Evolutionary conservation across 1,139 yeast genomes (phyloP).

Genomic region (Candida mesenterica): DNA sequence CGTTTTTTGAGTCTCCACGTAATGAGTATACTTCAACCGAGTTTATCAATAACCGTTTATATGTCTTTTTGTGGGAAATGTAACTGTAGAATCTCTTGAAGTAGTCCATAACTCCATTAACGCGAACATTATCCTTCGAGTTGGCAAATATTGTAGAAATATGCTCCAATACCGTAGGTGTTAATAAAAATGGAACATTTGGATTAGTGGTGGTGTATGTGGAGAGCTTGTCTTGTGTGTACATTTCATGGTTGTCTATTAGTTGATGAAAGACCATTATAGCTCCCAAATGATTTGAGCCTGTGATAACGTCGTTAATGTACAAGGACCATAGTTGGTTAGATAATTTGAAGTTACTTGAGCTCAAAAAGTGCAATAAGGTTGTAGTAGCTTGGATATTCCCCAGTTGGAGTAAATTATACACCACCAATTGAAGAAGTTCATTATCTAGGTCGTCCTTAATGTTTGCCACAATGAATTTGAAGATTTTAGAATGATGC

Average conservation of each 20-base stretch:
- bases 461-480: conserved; percentile 8
- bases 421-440: conserved; percentile 22
- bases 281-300: conserved; percentile 33
- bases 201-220: conserved; percentile 19
- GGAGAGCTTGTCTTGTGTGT: conserved; percentile 18
- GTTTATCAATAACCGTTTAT: conserved; percentile 26
- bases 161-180: conserved; percentile 24
- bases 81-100: conserved; percentile 42
- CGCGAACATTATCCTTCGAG: conserved; percentile 25
- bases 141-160: conserved; percentile 30
- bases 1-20: conserved; percentile 20
- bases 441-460: conserved; percentile 6
- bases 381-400: conserved; percentile 23
- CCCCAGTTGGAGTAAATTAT: conserved; percentile 17
- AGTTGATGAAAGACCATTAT: conserved; percentile 36
- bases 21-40: conserved; percentile 34
- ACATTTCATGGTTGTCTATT: conserved; percentile 25
- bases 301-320: conserved; percentile 25
- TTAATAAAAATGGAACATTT: conserved; percentile 32
- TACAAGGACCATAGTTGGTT: conserved; percentile 39
- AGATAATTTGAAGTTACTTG: conserved; percentile 22
- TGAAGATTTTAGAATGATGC: conserved; percentile 8
- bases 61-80: conserved; percentile 27
- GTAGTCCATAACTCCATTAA: conserved; percentile 33
- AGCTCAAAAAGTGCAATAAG: conserved; percentile 20